phyloP scores from a whole-genome alignment of 176 grass and related monocot genomes.

The Thalia dealbata region DNA sequence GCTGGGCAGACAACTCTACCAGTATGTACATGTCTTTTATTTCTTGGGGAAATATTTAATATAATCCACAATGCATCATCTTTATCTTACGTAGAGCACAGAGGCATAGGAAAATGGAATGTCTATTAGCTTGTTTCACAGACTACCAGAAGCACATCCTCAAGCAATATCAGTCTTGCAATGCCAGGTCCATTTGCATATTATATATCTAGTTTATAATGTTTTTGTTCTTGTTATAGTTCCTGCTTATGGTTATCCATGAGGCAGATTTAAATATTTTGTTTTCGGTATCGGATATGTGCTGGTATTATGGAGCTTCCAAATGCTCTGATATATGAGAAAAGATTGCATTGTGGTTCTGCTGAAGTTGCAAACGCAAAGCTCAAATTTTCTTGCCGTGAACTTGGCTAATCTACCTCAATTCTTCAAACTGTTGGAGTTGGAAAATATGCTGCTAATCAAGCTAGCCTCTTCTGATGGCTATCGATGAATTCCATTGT shows the following conservation, averaged over 20 bases:
- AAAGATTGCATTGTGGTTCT: constrained; percentile 78
- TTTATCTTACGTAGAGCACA: constrained; percentile 42
- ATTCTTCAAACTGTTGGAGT: too few species aligned
- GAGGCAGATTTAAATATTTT: background rate
- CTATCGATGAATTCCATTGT: too few species aligned
- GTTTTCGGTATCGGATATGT: constrained; percentile 77
- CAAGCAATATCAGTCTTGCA: constrained; percentile 88
- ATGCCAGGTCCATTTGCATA: constrained; percentile 55
- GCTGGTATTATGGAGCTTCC: constrained; percentile 92
- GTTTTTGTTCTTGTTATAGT: background rate
- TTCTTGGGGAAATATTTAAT: background rate
- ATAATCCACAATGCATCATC: background rate
- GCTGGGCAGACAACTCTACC: constrained; percentile 97
- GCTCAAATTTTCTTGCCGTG: constrained; percentile 53
- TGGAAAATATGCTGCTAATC: too few species aligned
- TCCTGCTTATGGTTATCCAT: background rate
- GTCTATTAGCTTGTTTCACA: constrained; percentile 91
- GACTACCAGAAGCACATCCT: constrained; percentile 87
- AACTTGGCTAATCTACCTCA: background rate
- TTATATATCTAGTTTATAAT: background rate
- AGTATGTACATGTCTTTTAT: constrained; percentile 26
- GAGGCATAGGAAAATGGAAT: constrained; percentile 90
- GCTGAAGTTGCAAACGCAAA: constrained; percentile 65
- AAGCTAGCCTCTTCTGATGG: too few species aligned
- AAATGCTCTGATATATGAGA: constrained; percentile 77